Percentiles rank a stretch among this genome's conserved stretches.
Conservation (phyloP, 2,329 filamentous ascomycete genomes). For the Pyricularia grisea region DNA sequence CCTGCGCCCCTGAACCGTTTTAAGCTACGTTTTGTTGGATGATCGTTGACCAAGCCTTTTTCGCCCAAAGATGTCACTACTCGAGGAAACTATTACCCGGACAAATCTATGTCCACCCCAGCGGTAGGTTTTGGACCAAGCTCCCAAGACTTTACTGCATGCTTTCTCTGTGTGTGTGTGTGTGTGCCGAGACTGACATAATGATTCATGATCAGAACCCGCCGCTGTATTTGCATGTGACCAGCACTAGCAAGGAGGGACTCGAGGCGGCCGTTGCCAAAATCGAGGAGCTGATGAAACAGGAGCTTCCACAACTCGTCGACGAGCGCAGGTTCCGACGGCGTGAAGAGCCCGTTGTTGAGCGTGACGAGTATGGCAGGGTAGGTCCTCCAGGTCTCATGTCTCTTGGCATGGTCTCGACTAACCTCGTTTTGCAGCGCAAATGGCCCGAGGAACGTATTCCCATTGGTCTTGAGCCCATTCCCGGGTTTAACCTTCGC, state of each 20-base stretch:
- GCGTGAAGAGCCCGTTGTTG: slow-evolving; percentile 49
- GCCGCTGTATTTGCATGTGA: slow-evolving; percentile 89
- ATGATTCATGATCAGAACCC: slow-evolving; percentile 54
- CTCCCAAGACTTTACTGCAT: neutral
- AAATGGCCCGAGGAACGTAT: slow-evolving; percentile 99
- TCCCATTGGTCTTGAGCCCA: slow-evolving; percentile 78
- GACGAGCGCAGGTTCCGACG: slow-evolving; percentile 89
- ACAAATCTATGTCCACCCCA: slow-evolving; percentile 94
- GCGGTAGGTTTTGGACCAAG: slow-evolving; percentile 52
- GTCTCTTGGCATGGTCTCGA: neutral
- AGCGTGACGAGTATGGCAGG: slow-evolving; percentile 83
- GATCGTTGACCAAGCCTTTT: slow-evolving; percentile 49
- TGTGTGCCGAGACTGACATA: slow-evolving; percentile 7
- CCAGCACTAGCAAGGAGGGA: slow-evolving; percentile 84
- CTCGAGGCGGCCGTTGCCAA: slow-evolving; percentile 79
- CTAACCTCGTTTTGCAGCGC: slow-evolving; percentile 36
- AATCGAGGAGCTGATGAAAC: slow-evolving; percentile 92
- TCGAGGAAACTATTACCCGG: slow-evolving; percentile 90
- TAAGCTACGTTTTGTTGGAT: slow-evolving; percentile 32
- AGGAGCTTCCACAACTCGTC: slow-evolving; percentile 89
- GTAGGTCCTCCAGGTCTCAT: slow-evolving; percentile 37
- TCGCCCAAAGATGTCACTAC: slow-evolving; percentile 87
- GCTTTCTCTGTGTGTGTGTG: neutral
- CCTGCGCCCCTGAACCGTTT: slow-evolving; percentile 35
- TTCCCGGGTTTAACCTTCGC: slow-evolving; percentile 90